Evolutionary conservation across 108 stramenopile species (phyloP).

Genomic region (Nitzschia palea): DNA sequence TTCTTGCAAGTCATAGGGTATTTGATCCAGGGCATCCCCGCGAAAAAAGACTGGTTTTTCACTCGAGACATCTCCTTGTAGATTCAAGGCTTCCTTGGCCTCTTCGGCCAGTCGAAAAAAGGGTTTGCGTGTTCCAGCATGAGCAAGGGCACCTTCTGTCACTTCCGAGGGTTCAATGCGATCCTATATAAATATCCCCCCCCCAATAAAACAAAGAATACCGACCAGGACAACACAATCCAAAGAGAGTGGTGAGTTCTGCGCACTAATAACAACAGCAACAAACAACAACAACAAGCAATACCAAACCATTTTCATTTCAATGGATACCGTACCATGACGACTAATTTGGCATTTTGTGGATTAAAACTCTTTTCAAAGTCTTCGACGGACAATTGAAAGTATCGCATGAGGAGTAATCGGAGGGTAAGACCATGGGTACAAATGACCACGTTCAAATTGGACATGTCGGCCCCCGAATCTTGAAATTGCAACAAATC

Average conservation of each 20-base stretch:
- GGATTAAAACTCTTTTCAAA: conserved; percentile 83
- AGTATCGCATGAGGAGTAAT: conserved; percentile 84
- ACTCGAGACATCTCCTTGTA: conserved; percentile 37
- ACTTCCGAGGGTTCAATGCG: conserved; percentile 5
- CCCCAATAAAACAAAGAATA: no score
- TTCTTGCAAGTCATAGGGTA: conserved; percentile 9
- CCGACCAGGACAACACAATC: no score
- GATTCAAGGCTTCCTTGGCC: conserved; percentile 41
- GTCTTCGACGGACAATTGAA: conserved; percentile 81
- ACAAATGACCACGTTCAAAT: conserved; percentile 74
- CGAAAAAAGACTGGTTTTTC: conserved; percentile 31
- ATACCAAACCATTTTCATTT: no score
- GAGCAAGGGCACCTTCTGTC: neutral
- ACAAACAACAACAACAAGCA: no score
- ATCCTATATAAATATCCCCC: no score
- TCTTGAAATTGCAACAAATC: conserved; percentile 51
- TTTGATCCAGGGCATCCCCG: conserved; percentile 3
- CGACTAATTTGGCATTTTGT: conserved; percentile 75
- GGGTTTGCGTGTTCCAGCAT: neutral
- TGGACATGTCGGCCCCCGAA: conserved; percentile 18
- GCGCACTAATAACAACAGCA: no score
- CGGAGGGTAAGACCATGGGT: conserved; percentile 86
- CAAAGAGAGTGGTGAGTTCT: no score
- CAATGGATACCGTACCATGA: no score
- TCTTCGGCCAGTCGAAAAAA: conserved; percentile 41